Evolutionary conservation across 2,329 filamentous ascomycete species (phyloP), one percentile per base, ranked within the genome.

Genomic region (Sordariomycetes sp.): DNA sequence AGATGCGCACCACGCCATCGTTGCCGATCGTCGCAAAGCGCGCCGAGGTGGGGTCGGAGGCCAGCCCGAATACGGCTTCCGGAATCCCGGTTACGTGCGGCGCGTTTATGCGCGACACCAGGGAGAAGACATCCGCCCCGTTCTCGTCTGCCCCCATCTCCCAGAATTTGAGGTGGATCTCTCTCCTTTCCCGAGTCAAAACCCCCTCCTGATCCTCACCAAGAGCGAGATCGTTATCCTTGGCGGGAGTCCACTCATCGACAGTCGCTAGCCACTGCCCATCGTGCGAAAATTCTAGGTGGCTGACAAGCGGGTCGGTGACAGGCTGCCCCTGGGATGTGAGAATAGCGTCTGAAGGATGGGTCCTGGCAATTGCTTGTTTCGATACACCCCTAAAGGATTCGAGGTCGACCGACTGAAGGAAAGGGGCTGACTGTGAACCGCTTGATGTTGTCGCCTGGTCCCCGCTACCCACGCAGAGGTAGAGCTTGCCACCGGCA

Each of bases 81-180:
- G 76, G 74, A 60, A 75, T 70, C 61, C 71, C 72, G 58, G 81
- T 79, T 60, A 79, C 77, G 71, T 99, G 93, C 18, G 94, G 92
- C 10, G 84, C 81, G 68, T 96, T 91, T 58, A 97, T 83, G 60
- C 93, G 84, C 2, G 91, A 88, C 56, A 90, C 85, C 12, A 99
- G 77, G 61, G 89, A 85, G 78, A 94, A 90, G 64, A 74, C 67
- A n/a, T 51, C 34, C 24, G 58, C 24, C 64, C 74, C 66, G 66
- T 81, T 67, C 67, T 76, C 67, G 65, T 77, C 66, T 65, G 76
- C 67, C 72, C 82, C 83, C 72, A 88, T 71, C 69, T 85, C 74
- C 94, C 94, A 99, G 69, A 99, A 94, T 68, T 96, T 97, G 55
- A 99, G 77, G 65, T 88, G 89, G 0, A 91, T 82, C 68, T 97